Conservation (phyloP, 345 rosid genomes). For the Populus deltoides region DNA sequence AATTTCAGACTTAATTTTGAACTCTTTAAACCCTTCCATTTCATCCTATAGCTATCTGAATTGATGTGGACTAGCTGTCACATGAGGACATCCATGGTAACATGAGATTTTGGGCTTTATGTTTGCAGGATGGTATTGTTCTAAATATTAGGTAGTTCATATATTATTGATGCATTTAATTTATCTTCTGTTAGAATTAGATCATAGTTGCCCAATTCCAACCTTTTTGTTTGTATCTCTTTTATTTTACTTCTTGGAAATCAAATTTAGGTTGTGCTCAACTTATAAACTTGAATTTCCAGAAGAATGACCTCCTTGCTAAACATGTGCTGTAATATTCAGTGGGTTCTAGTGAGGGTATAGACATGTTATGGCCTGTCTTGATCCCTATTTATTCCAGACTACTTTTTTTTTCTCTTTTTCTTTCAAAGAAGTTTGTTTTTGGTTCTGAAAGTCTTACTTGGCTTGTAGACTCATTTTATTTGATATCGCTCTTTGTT, state of each 20-base stretch:
- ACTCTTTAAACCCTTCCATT: not conserved
- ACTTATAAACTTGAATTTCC: not conserved
- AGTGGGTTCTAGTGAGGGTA: not conserved
- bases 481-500: not conserved
- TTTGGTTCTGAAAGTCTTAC: not conserved
- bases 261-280: not conserved
- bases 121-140: not conserved
- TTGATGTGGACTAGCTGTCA: not conserved
- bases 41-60: not conserved
- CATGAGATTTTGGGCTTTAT: not conserved
- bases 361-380: not conserved
- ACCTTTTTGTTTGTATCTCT: not conserved
- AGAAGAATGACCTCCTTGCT: not conserved
- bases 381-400: not conserved
- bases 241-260: not conserved
- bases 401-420: not conserved
- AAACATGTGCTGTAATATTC: not conserved
- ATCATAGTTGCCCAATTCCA: not conserved
- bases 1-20: not conserved
- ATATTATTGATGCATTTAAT: not conserved
- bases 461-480: not conserved
- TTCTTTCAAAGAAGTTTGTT: not conserved
- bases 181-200: not conserved
- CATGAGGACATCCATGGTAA: not conserved
- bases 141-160: not conserved